Evolutionary conservation across 1,139 yeast species (phyloP).

Genomic region (Protomyces inouyei): DNA sequence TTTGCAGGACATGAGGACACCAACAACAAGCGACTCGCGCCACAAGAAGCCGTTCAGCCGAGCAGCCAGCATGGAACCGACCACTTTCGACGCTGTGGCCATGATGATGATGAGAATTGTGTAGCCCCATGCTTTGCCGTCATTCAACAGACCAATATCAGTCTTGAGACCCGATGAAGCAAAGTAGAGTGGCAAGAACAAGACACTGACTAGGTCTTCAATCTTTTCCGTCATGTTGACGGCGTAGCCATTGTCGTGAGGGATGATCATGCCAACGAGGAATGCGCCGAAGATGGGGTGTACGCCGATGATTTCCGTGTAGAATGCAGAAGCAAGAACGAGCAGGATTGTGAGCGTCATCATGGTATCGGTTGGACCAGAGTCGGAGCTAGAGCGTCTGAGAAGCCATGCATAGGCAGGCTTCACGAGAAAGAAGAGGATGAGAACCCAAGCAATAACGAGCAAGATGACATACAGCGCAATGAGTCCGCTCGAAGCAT

Average conservation of each 20-base stretch:
- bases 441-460: constrained; percentile 61
- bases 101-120: constrained; percentile 59
- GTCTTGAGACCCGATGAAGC: constrained; percentile 72
- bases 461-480: constrained; percentile 65
- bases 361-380: constrained; percentile 62
- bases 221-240: constrained; percentile 63
- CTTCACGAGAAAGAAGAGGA: constrained; percentile 55
- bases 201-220: constrained; percentile 67
- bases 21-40: constrained; percentile 71
- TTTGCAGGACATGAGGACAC: constrained; percentile 81
- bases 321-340: constrained; percentile 64
- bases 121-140: constrained; percentile 73
- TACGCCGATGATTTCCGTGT: constrained; percentile 74
- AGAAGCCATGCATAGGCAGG: constrained; percentile 47
- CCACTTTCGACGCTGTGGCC: constrained; percentile 61
- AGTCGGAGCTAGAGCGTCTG: constrained; percentile 49
- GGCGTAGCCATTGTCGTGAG: constrained; percentile 69
- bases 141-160: constrained; percentile 56
- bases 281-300: constrained; percentile 81
- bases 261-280: constrained; percentile 69
- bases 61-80: constrained; percentile 64
- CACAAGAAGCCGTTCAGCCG: constrained; percentile 56
- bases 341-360: constrained; percentile 53
- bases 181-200: constrained; percentile 70
- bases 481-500: constrained; percentile 60